Conservation (phyloP, 805 yeast genomes). For the Pichia manshurica region DNA sequence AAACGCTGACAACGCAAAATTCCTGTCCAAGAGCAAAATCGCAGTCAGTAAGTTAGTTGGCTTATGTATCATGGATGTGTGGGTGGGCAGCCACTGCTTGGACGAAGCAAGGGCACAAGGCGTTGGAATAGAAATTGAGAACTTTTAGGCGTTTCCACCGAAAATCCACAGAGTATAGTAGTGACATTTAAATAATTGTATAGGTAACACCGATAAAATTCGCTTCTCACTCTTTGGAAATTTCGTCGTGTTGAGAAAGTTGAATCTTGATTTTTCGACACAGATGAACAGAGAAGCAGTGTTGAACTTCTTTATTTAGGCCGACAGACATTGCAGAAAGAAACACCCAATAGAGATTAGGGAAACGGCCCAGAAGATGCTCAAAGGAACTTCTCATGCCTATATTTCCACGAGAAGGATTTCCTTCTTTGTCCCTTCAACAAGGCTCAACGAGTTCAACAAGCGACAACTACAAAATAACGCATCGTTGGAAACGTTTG, state of each 20-base stretch:
- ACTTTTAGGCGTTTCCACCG: too few relatives aligned
- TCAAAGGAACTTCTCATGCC: not conserved
- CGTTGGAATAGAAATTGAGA: conserved; percentile 30
- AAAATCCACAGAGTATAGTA: too few relatives aligned
- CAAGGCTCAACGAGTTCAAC: conserved; percentile 10
- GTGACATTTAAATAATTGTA: too few relatives aligned
- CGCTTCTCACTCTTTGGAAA: not conserved
- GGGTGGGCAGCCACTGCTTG: conserved; percentile 42
- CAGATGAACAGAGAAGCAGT: too few relatives aligned
- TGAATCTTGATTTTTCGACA: too few relatives aligned
- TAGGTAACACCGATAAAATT: not conserved
- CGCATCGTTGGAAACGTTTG: conserved; percentile 8
- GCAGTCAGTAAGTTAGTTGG: conserved; percentile 56
- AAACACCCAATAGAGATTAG: too few relatives aligned
- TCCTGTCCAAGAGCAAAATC: conserved; percentile 25
- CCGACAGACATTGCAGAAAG: too few relatives aligned
- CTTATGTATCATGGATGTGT: conserved; percentile 57
- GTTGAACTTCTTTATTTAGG: too few relatives aligned
- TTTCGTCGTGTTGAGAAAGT: too few relatives aligned
- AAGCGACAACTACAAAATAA: conserved; percentile 10
- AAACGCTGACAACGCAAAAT: conserved; percentile 6
- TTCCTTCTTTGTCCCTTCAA: conserved; percentile 14
- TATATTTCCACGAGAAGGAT: not conserved
- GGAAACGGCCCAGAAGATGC: too few relatives aligned
- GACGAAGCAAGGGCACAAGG: conserved; percentile 22